Evolutionary conservation across 1,284 basidiomycete species (phyloP).

Genomic region (Apiotrichum domesticum): DNA sequence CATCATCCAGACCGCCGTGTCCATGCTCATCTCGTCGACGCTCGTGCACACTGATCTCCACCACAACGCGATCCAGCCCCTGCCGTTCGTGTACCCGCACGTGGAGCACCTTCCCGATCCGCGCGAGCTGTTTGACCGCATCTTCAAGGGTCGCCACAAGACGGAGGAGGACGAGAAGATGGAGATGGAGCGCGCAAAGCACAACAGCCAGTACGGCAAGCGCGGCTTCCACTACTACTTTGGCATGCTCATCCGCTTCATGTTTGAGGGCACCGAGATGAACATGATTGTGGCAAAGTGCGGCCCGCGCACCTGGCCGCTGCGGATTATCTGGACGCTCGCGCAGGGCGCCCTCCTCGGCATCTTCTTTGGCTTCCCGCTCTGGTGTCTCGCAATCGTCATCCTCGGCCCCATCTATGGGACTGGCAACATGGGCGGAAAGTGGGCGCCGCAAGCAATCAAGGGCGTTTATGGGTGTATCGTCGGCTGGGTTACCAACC

Average conservation of each 20-base stretch:
- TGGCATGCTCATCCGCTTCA: slow-evolving; percentile 44
- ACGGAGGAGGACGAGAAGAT: slow-evolving; percentile 1
- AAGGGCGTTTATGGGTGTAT: slow-evolving; percentile 45
- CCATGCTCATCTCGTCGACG: slow-evolving; percentile 46
- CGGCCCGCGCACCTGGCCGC: slow-evolving; percentile 22
- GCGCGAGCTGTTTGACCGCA: slow-evolving; percentile 14
- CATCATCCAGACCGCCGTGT: slow-evolving; percentile 41
- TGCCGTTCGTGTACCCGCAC: slow-evolving; percentile 47
- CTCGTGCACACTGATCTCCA: slow-evolving; percentile 48
- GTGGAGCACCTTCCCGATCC: slow-evolving; percentile 46
- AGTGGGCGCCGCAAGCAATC: slow-evolving; percentile 47
- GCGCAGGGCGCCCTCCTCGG: slow-evolving; percentile 43
- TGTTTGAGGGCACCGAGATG: slow-evolving; percentile 47
- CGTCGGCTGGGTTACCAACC: slow-evolving; percentile 46
- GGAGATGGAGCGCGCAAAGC: slow-evolving; percentile 1
- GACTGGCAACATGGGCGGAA: slow-evolving; percentile 35
- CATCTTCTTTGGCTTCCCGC: slow-evolving; percentile 43
- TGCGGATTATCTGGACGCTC: slow-evolving; percentile 37
- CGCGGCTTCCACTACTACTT: slow-evolving; percentile 29
- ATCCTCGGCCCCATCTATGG: slow-evolving; percentile 46
- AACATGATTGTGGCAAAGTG: slow-evolving; percentile 38
- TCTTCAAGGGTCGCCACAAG: slow-evolving; percentile 4
- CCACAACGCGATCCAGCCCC: slow-evolving; percentile 34
- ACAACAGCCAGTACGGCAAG: slow-evolving; percentile 1
- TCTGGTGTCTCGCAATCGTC: slow-evolving; percentile 43